phyloP scores from a whole-genome alignment of 257 asterid genomes.

The Solanum pinnatisectum region DNA sequence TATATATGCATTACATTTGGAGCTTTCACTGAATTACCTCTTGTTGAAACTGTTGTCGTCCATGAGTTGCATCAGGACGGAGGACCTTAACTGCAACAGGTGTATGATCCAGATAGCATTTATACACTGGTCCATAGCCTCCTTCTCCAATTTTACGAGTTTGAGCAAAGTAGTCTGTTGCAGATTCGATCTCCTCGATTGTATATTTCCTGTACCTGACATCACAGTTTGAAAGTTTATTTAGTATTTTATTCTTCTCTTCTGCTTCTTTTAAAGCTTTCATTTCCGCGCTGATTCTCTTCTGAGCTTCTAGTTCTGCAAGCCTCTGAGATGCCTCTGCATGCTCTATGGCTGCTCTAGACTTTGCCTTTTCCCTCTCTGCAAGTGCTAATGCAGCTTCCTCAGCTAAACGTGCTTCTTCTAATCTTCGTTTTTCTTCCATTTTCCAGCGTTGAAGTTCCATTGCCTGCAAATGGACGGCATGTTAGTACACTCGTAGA shows the following conservation, averaged over 20 bases:
- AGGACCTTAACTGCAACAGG: constrained; percentile 36
- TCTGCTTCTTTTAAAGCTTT: constrained; percentile 19
- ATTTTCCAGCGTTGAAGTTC: constrained; percentile 34
- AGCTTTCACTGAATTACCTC: constrained; percentile 9
- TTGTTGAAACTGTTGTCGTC: constrained; percentile 33
- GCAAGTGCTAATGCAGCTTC: constrained; percentile 27
- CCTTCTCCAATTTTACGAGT: constrained; percentile 38
- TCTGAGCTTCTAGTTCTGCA: constrained; percentile 23
- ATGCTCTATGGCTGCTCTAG: constrained; percentile 18
- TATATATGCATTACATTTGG: not conserved
- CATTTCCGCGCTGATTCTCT: constrained; percentile 24
- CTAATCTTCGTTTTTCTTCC: constrained; percentile 26
- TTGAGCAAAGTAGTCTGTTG: constrained; percentile 25
- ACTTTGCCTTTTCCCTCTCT: constrained; percentile 25
- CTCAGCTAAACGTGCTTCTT: constrained; percentile 24
- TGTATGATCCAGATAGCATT: constrained; percentile 30
- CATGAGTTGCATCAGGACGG: constrained; percentile 31
- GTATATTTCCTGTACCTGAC: constrained; percentile 24
- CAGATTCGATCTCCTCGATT: constrained; percentile 34
- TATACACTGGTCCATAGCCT: constrained; percentile 33
- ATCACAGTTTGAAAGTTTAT: constrained; percentile 1
- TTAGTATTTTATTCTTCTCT: constrained; percentile 10
- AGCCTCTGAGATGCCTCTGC: constrained; percentile 28
- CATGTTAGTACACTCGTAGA: not conserved
- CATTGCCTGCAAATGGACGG: constrained; percentile 8